Conservation (phyloP, 306 rosid genomes). For the Luffa acutangula region DNA sequence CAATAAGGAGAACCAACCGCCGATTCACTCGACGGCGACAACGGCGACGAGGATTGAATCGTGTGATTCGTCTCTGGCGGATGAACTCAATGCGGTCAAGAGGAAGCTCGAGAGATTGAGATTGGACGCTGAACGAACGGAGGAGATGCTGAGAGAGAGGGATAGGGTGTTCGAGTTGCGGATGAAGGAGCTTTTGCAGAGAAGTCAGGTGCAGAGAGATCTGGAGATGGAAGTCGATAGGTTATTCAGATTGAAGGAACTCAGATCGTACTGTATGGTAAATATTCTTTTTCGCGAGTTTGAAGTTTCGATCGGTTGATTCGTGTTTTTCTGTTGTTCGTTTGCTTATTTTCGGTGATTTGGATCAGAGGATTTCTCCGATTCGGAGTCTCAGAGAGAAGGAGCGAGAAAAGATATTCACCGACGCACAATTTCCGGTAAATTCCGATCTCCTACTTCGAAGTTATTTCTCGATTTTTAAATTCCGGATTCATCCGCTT, state of each 20-base stretch:
- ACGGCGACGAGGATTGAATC: constrained; percentile 15
- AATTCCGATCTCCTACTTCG: neutral
- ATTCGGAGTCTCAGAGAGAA: constrained; percentile 67
- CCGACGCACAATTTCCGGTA: constrained; percentile 30
- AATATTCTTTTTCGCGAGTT: neutral
- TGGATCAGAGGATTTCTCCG: constrained; percentile 62
- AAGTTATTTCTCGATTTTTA: neutral
- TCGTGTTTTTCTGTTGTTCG: neutral
- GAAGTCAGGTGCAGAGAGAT: constrained; percentile 62
- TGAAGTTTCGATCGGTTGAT: neutral
- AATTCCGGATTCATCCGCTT: neutral
- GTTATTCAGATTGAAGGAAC: constrained; percentile 70
- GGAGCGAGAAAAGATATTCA: constrained; percentile 41
- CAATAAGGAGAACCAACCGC: constrained; percentile 46
- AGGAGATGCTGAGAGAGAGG: constrained; percentile 48
- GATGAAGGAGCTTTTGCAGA: constrained; percentile 49
- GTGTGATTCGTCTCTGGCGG: constrained; percentile 61
- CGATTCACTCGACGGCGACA: neutral
- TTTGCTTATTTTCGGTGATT: neutral
- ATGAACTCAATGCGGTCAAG: constrained; percentile 67
- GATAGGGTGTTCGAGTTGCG: constrained; percentile 33
- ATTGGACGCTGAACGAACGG: constrained; percentile 51
- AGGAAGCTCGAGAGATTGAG: constrained; percentile 60
- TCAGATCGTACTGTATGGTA: constrained; percentile 54
- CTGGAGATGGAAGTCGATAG: constrained; percentile 81